phyloP scores from a whole-genome alignment of 2,329 filamentous ascomycete species.

The Reticulascus tulasneorum region DNA sequence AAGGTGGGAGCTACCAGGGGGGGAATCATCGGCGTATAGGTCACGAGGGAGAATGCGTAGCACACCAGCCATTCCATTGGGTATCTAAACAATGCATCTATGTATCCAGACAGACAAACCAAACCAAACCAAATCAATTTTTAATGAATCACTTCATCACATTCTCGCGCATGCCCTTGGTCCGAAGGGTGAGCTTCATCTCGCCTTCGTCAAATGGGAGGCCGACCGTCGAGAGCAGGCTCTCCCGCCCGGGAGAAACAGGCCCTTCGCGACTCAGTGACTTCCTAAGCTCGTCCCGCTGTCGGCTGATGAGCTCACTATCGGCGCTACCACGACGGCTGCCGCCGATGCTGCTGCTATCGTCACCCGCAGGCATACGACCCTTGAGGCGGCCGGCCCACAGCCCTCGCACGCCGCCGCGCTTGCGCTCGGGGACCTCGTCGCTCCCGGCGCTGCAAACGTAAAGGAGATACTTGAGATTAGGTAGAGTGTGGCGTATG shows the following conservation, averaged over 20 bases:
- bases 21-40: too few species aligned
- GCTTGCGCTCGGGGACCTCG: constrained; percentile 58
- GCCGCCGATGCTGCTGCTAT: constrained; percentile 30
- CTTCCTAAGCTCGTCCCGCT: constrained; percentile 37
- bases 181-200: constrained; percentile 47
- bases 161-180: constrained; percentile 53
- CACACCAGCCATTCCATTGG: too few species aligned
- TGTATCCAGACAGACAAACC: not conserved
- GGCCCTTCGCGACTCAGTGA: constrained; percentile 25
- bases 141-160: constrained; percentile 9
- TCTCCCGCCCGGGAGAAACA: constrained; percentile 6
- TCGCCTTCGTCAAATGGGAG: constrained; percentile 45
- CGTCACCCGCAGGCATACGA: constrained; percentile 27
- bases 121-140: not conserved
- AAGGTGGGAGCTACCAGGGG: too few species aligned
- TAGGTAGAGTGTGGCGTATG: constrained; percentile 86
- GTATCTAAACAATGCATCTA: constrained; percentile 12
- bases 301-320: constrained; percentile 35
- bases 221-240: constrained; percentile 13
- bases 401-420: constrained; percentile 57
- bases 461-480: constrained; percentile 88
- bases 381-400: constrained; percentile 46
- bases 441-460: constrained; percentile 76
- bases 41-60: too few species aligned
- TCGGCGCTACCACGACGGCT: constrained; percentile 41